Conservation (phyloP, 2,329 filamentous ascomycete species). For the Microsporum canis region DNA sequence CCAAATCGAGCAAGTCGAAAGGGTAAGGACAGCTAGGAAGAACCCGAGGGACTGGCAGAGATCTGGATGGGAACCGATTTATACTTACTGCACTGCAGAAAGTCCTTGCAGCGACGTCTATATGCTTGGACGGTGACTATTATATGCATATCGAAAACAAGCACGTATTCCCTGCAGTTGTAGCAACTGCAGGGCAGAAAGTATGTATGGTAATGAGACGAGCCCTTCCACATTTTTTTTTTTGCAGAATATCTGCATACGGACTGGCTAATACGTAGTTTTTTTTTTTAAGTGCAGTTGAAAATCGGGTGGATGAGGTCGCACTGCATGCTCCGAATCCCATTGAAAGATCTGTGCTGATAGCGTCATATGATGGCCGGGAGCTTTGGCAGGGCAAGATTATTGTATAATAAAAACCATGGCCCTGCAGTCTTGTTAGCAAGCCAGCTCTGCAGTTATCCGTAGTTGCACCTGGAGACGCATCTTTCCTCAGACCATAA, state of each 20-base stretch:
- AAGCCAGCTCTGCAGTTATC: not conserved
- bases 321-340: not conserved
- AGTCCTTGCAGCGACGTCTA: not conserved
- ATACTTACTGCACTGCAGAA: not conserved
- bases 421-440: not conserved
- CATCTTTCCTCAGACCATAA: not conserved
- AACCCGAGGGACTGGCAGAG: not conserved
- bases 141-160: not conserved
- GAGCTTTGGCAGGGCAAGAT: not conserved
- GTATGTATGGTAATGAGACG: not conserved
- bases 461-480: not conserved
- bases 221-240: not conserved
- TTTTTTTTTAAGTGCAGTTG: not conserved
- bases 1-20: not conserved
- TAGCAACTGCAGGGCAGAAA: not conserved
- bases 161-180: not conserved
- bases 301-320: not conserved
- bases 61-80: not conserved
- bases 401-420: not conserved
- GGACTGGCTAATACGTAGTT: not conserved
- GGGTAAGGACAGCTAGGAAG: not conserved
- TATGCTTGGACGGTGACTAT: not conserved
- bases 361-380: not conserved
- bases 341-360: not conserved
- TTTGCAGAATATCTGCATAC: not conserved